Evolutionary conservation across 192 early-diverging fungal genomes (phyloP), one percentile per base, ranked within the genome.

Genomic region (Bifiguratus adelaidae): DNA sequence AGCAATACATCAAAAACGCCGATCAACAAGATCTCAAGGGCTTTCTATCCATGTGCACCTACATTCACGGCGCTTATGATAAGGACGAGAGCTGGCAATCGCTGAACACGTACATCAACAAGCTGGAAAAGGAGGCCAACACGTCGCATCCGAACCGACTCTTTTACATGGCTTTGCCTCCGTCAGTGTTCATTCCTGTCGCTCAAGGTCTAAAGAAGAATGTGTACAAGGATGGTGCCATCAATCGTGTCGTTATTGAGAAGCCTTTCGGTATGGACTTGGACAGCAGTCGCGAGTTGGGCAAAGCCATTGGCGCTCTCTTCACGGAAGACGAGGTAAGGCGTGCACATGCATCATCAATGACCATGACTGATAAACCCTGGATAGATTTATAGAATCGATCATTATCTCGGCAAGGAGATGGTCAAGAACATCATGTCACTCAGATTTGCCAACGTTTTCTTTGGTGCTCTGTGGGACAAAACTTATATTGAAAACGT

Each of bases 351-450:
- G 7, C 22, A 40, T 40, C 37, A 7, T 9, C n/a, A 9, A 9
- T 33, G 32, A 8, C 32, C 32, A 33, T n/a, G 32, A 8, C 32
- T 8, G 32, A n/a, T n/a, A n/a, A 33, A 33, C 32, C 8, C 32
- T n/a, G 23, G 29, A 7, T 46, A 89, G 84, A 89, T 95, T 42
- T 96, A 91, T 75, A 85, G 95, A 44, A 98, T 98, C 53, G 95
- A 98, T 61, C 95, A 98, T 63, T 98, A 98, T 53, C 80, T 97
- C 26, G 95, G 95, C 50, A 97, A 97, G 64, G 95, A 97, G 58
- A 97, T 97, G 95, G 92, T 97, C 53, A 97, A 97, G 70, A 95
- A 95, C 60, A 66, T 97, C 42, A 86, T 93, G 76, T 82, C 87
- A 6, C 53, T 97, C 46, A 80, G 94, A 26, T 95, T 97, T 59